Evolutionary conservation across 2,329 filamentous ascomycete genomes (phyloP).

Genomic region (Penicillium rolfsii): DNA sequence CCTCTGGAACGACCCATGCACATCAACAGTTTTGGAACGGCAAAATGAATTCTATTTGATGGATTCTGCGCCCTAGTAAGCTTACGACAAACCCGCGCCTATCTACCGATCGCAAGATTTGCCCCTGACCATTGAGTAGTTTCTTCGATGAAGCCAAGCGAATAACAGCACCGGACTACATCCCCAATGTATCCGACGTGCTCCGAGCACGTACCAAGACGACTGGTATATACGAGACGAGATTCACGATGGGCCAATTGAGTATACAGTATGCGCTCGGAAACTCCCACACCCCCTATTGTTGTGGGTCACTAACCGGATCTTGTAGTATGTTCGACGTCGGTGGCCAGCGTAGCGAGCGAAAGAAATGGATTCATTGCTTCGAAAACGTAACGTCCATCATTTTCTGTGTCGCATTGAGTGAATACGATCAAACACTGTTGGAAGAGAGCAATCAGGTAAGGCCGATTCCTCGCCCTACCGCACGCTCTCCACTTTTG

Average conservation of each 20-base stretch:
- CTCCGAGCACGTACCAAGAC: conserved; percentile 96
- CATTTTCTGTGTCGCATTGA: conserved; percentile 97
- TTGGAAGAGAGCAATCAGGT: conserved; percentile 97
- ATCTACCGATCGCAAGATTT: conserved; percentile 1
- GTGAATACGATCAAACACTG: conserved; percentile 96
- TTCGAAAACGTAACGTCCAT: conserved; percentile 99
- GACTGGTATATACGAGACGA: conserved; percentile 97
- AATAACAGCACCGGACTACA: conserved; percentile 82
- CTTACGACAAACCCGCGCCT: conserved; percentile 9
- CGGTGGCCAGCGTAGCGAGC: conserved; percentile 91
- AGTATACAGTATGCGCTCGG: conserved; percentile 86
- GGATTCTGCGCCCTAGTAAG: conserved; percentile 98
- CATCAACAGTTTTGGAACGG: conserved; percentile 82
- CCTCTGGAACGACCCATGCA: conserved; percentile 87
- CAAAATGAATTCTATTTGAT: conserved; percentile 98
- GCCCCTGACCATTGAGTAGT: conserved; percentile 54
- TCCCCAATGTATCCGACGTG: conserved; percentile 92
- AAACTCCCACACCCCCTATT: not conserved
- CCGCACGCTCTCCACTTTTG: not conserved
- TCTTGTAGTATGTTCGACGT: conserved; percentile 92
- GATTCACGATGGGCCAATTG: conserved; percentile 97
- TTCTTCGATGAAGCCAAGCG: conserved; percentile 93
- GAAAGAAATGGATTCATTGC: conserved; percentile 99
- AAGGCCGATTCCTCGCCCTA: conserved; percentile 36
- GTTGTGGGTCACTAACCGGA: conserved; percentile 22